Evolutionary conservation across 2,329 filamentous ascomycete genomes (phyloP), one percentile per base, ranked within the genome.

Genomic region (Curvularia spicifera): DNA sequence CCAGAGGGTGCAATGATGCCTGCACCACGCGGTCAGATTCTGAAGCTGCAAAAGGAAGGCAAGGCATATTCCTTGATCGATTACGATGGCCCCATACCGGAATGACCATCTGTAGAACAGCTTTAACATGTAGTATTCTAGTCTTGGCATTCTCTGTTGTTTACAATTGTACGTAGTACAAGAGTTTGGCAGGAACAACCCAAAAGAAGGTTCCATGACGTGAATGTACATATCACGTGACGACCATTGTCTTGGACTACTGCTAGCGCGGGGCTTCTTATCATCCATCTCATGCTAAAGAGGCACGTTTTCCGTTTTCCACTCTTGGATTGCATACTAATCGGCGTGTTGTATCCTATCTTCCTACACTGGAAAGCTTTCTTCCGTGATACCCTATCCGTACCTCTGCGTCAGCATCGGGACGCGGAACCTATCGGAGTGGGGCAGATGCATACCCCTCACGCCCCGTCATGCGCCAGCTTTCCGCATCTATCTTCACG

Each of bases 1-100:
- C 82, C 85, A 0, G 74, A 79, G 51, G 87, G 85, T 0, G 87
- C 87, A 1, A 69, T 87, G 66, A 82, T 89, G 82, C 87, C 87
- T 0, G 84, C 85, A 6, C 75, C 79, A 5, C 70, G 76, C 0
- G 85, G 84, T 2, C 82, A 82, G 44, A 83, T 87, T 22, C 66
- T 87, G 55, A 80, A 81, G 66, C 77, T 81, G 64, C 69, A 76
- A 61, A 63, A 66, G 48, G 68, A 71, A 33, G 69, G 67, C 13
- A 70, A 72, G 54, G 66, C 67, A 13, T 72, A 71, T 31, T 69
- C 67, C 1, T 35, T 61, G 5, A 43, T 70, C 4, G 63, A 70
- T 2, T 68, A 70, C n/a, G 60, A 63, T 24, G 65, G 65, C 0
- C 65, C 67, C 4, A 63, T 63, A 20, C 57, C 53, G 2, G 24